Evolutionary conservation across 1,139 yeast species (phyloP).

Genomic region (Lodderomyces elongisporus): DNA sequence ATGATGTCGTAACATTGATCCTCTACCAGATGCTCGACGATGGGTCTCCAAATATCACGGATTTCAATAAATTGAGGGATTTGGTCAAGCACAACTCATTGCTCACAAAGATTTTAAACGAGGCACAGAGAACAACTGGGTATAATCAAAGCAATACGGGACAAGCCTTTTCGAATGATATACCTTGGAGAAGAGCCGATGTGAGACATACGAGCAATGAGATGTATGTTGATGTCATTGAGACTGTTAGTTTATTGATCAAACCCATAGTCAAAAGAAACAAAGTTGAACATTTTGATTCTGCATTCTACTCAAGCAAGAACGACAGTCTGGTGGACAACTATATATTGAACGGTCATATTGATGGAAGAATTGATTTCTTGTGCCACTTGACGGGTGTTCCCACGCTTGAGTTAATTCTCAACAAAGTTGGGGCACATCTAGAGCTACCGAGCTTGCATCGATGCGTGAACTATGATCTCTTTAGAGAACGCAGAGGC

Average conservation of each 20-base stretch:
- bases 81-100: conserved; percentile 58
- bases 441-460: conserved; percentile 55
- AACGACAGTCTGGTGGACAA: conserved; percentile 18
- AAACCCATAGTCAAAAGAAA: conserved; percentile 19
- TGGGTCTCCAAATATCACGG: conserved; percentile 70
- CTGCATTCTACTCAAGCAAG: conserved; percentile 33
- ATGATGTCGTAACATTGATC: conserved; percentile 57
- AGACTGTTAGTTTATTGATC: conserved; percentile 47
- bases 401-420: conserved; percentile 61
- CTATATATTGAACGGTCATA: conserved; percentile 49
- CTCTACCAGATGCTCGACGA: conserved; percentile 62
- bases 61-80: conserved; percentile 65
- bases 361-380: conserved; percentile 61
- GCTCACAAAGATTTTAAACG: conserved; percentile 32
- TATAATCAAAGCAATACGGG: conserved; percentile 1
- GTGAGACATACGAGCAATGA: conserved; percentile 72
- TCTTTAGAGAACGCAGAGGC: conserved; percentile 39
- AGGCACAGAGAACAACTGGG: conserved; percentile 25
- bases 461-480: conserved; percentile 46
- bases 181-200: conserved; percentile 72
- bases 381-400: conserved; percentile 68
- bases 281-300: conserved; percentile 20
- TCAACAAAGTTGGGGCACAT: conserved; percentile 41
- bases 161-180: conserved; percentile 13
- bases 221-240: conserved; percentile 72